A percentile compares a stretch with the other conserved stretches of the same genome.
These are phyloP conservation scores for Yarrowia sp. DNA, from an alignment of 805 yeast species.

Conservation along the genomic window DNA sequence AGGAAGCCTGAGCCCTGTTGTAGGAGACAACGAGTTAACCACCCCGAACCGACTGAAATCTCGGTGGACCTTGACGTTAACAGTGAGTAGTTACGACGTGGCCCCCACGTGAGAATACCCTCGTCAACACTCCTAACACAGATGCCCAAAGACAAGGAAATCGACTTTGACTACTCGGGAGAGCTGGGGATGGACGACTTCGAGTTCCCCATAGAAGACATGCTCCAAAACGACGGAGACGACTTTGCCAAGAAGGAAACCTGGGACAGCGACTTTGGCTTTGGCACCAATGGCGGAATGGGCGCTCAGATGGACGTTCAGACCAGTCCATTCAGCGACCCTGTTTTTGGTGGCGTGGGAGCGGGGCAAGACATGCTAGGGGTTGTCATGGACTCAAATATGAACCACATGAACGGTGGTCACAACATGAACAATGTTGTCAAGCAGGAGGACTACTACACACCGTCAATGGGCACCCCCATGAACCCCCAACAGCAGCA, in stretches of 20 bases:
- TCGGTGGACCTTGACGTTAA: background rate
- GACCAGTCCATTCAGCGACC: slow-evolving; percentile 19
- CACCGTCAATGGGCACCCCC: slow-evolving; percentile 3
- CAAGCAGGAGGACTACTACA: background rate
- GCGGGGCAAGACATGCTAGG: background rate
- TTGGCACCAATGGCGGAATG: background rate
- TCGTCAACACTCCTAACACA: background rate
- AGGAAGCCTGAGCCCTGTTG: slow-evolving; percentile 1
- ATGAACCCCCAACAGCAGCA: background rate
- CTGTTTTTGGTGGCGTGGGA: background rate
- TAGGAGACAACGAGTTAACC: background rate
- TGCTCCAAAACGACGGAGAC: background rate
- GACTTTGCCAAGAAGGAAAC: slow-evolving; percentile 14
- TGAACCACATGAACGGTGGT: background rate
- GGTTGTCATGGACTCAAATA: background rate
- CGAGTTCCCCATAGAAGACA: slow-evolving; percentile 16
- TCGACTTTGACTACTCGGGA: slow-evolving; percentile 20
- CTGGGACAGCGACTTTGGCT: slow-evolving; percentile 6
- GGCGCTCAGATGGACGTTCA: background rate
- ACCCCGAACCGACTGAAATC: background rate
- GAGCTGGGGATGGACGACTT: slow-evolving; percentile 16
- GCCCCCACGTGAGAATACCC: background rate
- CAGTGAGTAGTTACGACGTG: background rate
- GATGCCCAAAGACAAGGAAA: slow-evolving; percentile 20
- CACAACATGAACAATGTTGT: background rate